Base-by-base conservation (phyloP, 495 filamentous ascomycete genomes). In the Hypomontagnella monticulosa region DNA sequence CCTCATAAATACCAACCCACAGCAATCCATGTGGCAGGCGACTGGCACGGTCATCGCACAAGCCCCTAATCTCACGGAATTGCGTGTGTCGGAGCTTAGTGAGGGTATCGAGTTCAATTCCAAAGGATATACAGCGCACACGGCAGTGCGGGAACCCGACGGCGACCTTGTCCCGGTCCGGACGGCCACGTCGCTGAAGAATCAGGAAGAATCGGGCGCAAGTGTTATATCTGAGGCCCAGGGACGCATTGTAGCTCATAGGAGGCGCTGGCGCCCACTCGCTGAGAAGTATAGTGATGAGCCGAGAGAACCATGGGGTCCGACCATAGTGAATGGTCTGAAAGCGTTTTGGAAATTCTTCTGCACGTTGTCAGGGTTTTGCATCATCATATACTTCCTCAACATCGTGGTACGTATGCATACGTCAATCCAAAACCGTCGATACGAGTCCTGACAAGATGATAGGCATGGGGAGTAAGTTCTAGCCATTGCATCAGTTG, bases 351-450 rank as follows among this genome's bases (percentile, higher is more conserved):
- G 74, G 74, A 72, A 65, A 14, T 76, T 66, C 36, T 72, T 72
- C 30, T 40, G 15, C 2, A 89, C 87, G 0, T 85, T 85, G 0
- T 54, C 80, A 42, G 88, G 88, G 12, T 88, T 91, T 64, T 71
- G 87, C 48, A 77, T 90, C 19, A 85, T 82, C 0, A 67, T 91
- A 36, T 92, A 92, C 73, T 84, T 84, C 48, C 80, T 91, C 14
- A 89, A 88, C 43, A 81, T 91, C 3, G 79, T 92, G 6, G 89
- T 88, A 33, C 6, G 23, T 90, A 89, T 88, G 87, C 87, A 40
- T 14, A 4, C 7, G n/a, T 16, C 11, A 19, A 34, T 33, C 33
- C 1, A 32, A 6, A 2, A 32, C 10, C 36, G 32, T 10, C 18
- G 1, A 18, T 19, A 44, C 27, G 43, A 42, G 11, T 46, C 3